A percentile compares a stretch with the other conserved stretches of the same genome.
phyloP scores from a whole-genome alignment of 768 basidiomycete species.

The Cystobasidium ongulense region DNA sequence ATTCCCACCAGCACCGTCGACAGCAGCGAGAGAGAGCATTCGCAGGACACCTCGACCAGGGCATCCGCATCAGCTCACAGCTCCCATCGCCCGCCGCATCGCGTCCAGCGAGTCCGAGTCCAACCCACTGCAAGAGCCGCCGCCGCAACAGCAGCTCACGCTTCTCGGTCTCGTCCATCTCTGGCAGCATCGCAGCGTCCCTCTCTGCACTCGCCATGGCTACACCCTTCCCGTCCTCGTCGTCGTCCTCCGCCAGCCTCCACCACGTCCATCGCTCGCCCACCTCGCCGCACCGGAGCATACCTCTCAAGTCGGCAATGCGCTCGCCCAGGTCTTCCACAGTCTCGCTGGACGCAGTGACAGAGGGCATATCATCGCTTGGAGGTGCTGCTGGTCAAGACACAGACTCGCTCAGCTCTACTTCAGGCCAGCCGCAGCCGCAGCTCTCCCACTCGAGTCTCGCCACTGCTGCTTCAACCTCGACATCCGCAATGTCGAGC shows the following conservation, averaged over 20 bases:
- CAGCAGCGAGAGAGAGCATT: no score
- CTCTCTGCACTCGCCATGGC: neutral
- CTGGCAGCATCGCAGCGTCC: neutral
- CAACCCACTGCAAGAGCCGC: no score
- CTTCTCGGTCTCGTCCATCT: neutral
- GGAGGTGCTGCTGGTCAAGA: neutral
- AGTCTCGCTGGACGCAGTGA: neutral
- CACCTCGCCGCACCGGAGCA: neutral
- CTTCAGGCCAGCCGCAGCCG: neutral
- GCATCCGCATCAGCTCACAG: no score
- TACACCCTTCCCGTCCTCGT: neutral
- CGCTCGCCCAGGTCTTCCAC: neutral
- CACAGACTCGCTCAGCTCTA: neutral
- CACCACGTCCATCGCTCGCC: neutral
- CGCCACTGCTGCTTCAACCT: neutral
- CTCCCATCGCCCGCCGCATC: no score
- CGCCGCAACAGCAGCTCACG: no score
- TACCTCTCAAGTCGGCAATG: constrained; percentile 9
- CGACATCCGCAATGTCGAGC: neutral
- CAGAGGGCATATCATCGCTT: neutral
- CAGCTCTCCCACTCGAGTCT: neutral
- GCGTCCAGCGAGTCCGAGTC: no score
- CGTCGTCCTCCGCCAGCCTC: neutral
- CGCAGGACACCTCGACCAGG: no score
- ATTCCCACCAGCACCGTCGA: no score